Base-by-base conservation (phyloP, 805 yeast genomes). In the Candida endomychidarum region DNA sequence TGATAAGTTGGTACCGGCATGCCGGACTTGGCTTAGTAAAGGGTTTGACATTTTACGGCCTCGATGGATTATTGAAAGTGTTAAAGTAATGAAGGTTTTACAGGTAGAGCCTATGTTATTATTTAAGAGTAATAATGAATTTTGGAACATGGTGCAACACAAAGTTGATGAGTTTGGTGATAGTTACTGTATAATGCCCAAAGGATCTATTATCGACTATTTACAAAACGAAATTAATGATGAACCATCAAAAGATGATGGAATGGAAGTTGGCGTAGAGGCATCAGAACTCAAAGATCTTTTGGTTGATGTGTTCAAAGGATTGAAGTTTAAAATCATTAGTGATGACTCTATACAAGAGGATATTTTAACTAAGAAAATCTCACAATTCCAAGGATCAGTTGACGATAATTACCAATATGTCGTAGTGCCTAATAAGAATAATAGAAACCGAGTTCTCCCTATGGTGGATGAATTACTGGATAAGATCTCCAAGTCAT, bases 11-110 rank as follows among this genome's bases (percentile, higher is more conserved):
- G 49, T 61, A 3, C 72, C 72, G 4, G 47, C 55, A 5, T 46
- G 61, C 12, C 40, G 52, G 29, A 38, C 46, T 4, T 63, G 60
- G 47, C 40, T 53, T 8, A 38, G 49, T 2, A 53, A 56, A 12
- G 84, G 84, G 0, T 76, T 72, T 49, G 86, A 82, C 51, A 66
- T 91, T 0, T 54, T 88, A 6, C 70, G 61, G 37, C 88, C 95
- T 0, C 56, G 62, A 21, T 91, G 96, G 96, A 56, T 87, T 5
- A 65, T 78, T 32, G 90, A 86, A 48, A 80, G 93, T 49, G 61
- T 86, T 2, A 52, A 57, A 12, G 55, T 64, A 10, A 51, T 57
- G 1, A 37, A 50, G 2, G 33, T 79, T 2, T 57, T 86, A 0
- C 72, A 70, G 2, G 48, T 84, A 5, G 95, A 86, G 48, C 84